Conservation (phyloP, 1,284 basidiomycete species). For the Amylostereum areolatum region DNA sequence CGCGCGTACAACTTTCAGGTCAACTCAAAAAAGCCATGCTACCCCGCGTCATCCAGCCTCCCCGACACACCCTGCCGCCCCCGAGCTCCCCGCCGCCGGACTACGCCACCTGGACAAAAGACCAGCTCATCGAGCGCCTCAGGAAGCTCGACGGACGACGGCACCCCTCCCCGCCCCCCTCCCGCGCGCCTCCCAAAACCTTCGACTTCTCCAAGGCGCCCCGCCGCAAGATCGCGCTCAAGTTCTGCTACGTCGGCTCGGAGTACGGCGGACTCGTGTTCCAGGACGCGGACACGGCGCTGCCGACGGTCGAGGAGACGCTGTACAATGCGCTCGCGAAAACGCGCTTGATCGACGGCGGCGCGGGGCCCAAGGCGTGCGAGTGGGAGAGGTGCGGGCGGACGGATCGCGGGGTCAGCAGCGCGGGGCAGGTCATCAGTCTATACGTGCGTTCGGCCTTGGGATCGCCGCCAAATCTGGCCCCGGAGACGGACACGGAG, state of each 20-base stretch:
- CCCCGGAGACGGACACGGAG: not conserved
- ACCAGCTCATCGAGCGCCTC: slow-evolving; percentile 63
- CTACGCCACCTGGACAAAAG: slow-evolving; percentile 57
- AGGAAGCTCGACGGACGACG: slow-evolving; percentile 33
- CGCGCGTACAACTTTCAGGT: too few species aligned
- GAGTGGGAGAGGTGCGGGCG: slow-evolving; percentile 90
- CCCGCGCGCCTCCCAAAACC: slow-evolving; percentile 12
- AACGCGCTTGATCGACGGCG: slow-evolving; percentile 68
- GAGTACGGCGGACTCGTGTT: slow-evolving; percentile 88
- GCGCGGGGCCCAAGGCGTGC: slow-evolving; percentile 76
- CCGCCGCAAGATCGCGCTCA: slow-evolving; percentile 85
- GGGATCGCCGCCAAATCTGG: too few species aligned
- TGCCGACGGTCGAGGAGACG: slow-evolving; percentile 90
- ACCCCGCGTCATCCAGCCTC: too few species aligned
- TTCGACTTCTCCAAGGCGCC: slow-evolving; percentile 70
- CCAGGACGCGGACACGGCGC: slow-evolving; percentile 60
- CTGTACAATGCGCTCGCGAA: slow-evolving; percentile 80
- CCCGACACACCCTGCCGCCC: too few species aligned
- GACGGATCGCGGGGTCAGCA: slow-evolving; percentile 94
- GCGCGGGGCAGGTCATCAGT: slow-evolving; percentile 90
- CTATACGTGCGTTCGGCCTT: slow-evolving; percentile 80
- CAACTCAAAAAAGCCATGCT: too few species aligned
- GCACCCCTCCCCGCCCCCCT: not conserved
- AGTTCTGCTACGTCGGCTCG: slow-evolving; percentile 90
- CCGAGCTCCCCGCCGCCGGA: slow-evolving; percentile 9